phyloP scores from a whole-genome alignment of 192 early-diverging fungal species.

The Rhizophagus sp. region DNA sequence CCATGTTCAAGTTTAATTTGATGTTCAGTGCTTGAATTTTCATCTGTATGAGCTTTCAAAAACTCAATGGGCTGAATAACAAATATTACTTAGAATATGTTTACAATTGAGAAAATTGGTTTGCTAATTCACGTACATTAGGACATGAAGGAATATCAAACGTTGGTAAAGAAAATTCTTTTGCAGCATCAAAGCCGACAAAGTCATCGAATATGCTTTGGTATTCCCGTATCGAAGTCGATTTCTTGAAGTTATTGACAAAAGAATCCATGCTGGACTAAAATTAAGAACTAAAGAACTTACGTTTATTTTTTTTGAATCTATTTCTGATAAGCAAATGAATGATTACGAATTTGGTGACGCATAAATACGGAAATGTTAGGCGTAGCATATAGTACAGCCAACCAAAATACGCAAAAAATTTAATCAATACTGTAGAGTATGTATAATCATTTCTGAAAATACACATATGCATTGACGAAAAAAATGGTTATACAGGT shows the following conservation, averaged over 20 bases:
- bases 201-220: slow-evolving; percentile 31
- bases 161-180: slow-evolving; percentile 51
- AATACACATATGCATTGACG: too few species aligned
- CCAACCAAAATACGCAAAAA: too few species aligned
- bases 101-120: neutral
- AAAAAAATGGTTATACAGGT: neutral
- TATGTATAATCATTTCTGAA: too few species aligned
- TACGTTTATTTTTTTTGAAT: too few species aligned
- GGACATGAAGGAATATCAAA: slow-evolving; percentile 59
- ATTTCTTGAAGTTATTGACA: slow-evolving; percentile 41
- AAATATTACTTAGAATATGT: neutral
- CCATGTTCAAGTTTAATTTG: slow-evolving; percentile 93
- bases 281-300: neutral
- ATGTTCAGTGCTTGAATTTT: slow-evolving; percentile 70
- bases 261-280: slow-evolving; percentile 36
- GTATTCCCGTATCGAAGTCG: slow-evolving; percentile 27
- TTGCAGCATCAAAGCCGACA: slow-evolving; percentile 50
- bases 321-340: too few species aligned
- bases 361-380: too few species aligned
- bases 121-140: slow-evolving; percentile 43
- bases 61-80: slow-evolving; percentile 78
- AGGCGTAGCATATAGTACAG: too few species aligned
- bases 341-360: too few species aligned
- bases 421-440: too few species aligned
- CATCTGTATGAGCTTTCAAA: slow-evolving; percentile 78